Percentiles rank a stretch among this genome's conserved stretches.
Conservation (phyloP, 176 grass and related monocot species). For the Oryza nivara region DNA sequence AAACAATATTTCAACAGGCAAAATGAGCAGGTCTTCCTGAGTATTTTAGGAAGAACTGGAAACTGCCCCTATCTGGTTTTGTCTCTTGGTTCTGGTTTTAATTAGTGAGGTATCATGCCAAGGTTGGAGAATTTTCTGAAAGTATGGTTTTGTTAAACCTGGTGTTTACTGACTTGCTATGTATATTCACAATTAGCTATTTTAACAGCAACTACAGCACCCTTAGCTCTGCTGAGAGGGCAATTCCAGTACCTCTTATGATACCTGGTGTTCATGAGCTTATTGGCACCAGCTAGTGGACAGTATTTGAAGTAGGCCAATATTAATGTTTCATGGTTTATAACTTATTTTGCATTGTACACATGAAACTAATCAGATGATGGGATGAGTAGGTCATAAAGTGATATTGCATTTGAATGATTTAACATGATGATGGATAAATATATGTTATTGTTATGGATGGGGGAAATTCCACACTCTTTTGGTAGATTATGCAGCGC, state of each 20-base stretch:
- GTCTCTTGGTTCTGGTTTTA: background rate
- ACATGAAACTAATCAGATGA: background rate
- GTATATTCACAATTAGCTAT: background rate
- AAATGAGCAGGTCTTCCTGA: background rate
- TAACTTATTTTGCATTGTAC: background rate
- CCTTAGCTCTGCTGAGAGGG: background rate
- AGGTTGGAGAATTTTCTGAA: background rate
- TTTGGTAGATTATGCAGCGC: background rate
- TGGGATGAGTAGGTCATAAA: background rate
- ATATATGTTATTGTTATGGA: background rate
- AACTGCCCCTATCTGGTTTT: background rate
- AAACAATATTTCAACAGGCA: background rate
- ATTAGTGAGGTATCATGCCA: background rate
- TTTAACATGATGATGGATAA: constrained; percentile 10
- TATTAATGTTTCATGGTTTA: background rate
- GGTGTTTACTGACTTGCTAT: background rate
- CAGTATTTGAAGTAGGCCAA: background rate
- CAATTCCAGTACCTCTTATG: background rate
- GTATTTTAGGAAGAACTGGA: background rate
- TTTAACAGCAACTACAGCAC: background rate
- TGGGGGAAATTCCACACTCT: background rate
- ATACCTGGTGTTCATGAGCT: background rate
- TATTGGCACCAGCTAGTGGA: background rate
- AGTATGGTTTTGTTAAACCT: background rate
- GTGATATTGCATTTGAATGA: background rate